phyloP scores from a whole-genome alignment of 2,329 filamentous ascomycete species.

The Clonostachys chloroleuca region DNA sequence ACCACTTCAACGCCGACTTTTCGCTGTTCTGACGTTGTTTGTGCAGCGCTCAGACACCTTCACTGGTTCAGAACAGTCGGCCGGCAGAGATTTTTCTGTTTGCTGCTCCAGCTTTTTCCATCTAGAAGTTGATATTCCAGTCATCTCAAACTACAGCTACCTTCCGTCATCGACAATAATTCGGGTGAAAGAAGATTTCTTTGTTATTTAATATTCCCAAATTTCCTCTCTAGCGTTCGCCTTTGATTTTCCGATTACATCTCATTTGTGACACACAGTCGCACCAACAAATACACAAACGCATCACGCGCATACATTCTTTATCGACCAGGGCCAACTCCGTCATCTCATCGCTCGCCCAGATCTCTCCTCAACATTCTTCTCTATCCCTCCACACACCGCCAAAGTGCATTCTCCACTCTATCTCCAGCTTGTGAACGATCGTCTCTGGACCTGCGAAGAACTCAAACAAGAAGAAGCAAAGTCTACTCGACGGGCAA shows the following conservation, averaged over 20 bases:
- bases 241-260: background rate
- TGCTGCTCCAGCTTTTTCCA: background rate
- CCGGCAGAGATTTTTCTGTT: conserved; percentile 15
- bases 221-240: background rate
- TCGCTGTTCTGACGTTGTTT: conserved; percentile 25
- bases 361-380: conserved; percentile 1
- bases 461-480: conserved; percentile 5
- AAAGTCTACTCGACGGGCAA: conserved; percentile 8
- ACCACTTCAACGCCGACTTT: conserved; percentile 24
- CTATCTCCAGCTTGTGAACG: conserved; percentile 53
- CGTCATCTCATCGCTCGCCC: background rate
- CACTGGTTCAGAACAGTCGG: conserved; percentile 49
- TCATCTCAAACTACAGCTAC: background rate
- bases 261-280: background rate
- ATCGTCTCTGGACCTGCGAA: conserved; percentile 29
- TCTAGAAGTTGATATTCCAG: background rate
- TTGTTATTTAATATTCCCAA: background rate
- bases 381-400: conserved; percentile 21
- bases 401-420: conserved; percentile 70
- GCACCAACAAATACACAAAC: background rate
- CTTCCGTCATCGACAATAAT: no score
- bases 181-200: no score
- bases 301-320: background rate
- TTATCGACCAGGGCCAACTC: background rate
- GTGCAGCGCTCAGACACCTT: conserved; percentile 51